These are phyloP conservation scores for Venturia nashicola DNA, from an alignment of 2,329 filamentous ascomycete species.

Conservation along the genomic window DNA sequence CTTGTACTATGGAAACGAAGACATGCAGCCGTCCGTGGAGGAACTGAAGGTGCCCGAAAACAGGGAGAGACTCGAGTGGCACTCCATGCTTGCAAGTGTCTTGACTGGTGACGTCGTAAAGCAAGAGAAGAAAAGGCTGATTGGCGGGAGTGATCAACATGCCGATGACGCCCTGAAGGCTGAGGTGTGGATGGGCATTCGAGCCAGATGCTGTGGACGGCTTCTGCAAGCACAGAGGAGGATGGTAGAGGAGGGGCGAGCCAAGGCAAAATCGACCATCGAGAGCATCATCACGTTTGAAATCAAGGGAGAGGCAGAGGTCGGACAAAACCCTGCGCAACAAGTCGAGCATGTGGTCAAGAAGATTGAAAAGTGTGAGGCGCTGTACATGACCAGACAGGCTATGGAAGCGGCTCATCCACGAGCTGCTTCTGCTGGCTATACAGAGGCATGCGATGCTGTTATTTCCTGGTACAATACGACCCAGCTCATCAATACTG, in stretches of 20 bases:
- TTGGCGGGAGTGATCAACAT: slow-evolving; percentile 66
- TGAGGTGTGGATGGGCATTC: slow-evolving; percentile 80
- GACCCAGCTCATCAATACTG: slow-evolving; percentile 88
- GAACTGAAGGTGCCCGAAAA: slow-evolving; percentile 82
- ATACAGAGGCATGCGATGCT: slow-evolving; percentile 72
- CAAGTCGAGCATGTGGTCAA: slow-evolving; percentile 83
- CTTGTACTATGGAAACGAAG: slow-evolving; percentile 84
- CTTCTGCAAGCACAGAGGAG: slow-evolving; percentile 74
- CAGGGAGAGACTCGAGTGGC: slow-evolving; percentile 88
- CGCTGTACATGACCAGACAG: slow-evolving; percentile 68
- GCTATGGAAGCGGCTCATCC: slow-evolving; percentile 66
- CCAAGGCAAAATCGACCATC: slow-evolving; percentile 58
- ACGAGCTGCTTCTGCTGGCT: slow-evolving; percentile 61
- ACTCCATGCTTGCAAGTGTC: slow-evolving; percentile 93
- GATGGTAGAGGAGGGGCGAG: slow-evolving; percentile 74
- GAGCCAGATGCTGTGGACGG: slow-evolving; percentile 72
- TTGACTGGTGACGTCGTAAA: slow-evolving; percentile 93
- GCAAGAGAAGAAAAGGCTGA: slow-evolving; percentile 93
- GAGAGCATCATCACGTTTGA: slow-evolving; percentile 88
- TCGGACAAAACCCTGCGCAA: slow-evolving; percentile 72
- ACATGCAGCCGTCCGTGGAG: slow-evolving; percentile 76
- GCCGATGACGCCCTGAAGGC: slow-evolving; percentile 53
- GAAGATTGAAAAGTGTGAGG: slow-evolving; percentile 83
- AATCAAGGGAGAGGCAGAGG: slow-evolving; percentile 86
- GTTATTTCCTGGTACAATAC: slow-evolving; percentile 96